Evolutionary conservation across 768 basidiomycete species (phyloP).

Genomic region (Boletus vermiculosoides): DNA sequence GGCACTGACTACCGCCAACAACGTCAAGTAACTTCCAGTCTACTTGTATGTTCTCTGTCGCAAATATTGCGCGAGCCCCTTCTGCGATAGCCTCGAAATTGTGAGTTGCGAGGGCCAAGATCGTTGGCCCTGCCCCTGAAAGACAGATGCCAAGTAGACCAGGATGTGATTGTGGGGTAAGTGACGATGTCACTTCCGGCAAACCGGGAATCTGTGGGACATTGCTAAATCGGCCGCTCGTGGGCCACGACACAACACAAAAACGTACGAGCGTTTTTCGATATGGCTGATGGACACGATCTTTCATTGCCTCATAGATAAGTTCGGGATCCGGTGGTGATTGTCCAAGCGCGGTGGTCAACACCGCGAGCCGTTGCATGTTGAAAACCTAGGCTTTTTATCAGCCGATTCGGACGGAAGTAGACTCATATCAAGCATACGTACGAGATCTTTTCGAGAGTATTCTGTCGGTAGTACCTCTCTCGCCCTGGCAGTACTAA

Average conservation of each 20-base stretch:
- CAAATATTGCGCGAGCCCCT: constrained; percentile 75
- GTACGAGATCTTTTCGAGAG: constrained; percentile 86
- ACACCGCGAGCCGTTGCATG: constrained; percentile 90
- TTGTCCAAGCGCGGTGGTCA: constrained; percentile 90
- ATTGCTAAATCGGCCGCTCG: background rate
- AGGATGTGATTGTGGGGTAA: constrained; percentile 87
- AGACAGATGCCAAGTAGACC: constrained; percentile 97
- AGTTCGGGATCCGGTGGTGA: constrained; percentile 91
- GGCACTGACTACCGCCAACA: constrained; percentile 41
- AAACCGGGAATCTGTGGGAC: constrained; percentile 84
- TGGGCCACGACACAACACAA: background rate
- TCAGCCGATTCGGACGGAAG: background rate
- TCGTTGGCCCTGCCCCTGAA: constrained; percentile 97
- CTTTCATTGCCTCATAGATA: constrained; percentile 99
- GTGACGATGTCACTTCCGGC: constrained; percentile 83
- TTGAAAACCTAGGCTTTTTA: constrained; percentile 81
- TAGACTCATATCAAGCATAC: background rate
- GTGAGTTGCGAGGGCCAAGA: constrained; percentile 86
- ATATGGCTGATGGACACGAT: constrained; percentile 96
- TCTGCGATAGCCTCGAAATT: constrained; percentile 85
- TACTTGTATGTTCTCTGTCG: constrained; percentile 67
- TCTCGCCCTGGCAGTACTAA: constrained; percentile 93
- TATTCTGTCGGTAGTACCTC: constrained; percentile 84
- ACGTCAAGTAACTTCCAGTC: constrained; percentile 89
- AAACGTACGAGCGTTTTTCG: constrained; percentile 74